Base-by-base conservation (phyloP, 257 asterid genomes). In the Linderniella brevidens region DNA sequence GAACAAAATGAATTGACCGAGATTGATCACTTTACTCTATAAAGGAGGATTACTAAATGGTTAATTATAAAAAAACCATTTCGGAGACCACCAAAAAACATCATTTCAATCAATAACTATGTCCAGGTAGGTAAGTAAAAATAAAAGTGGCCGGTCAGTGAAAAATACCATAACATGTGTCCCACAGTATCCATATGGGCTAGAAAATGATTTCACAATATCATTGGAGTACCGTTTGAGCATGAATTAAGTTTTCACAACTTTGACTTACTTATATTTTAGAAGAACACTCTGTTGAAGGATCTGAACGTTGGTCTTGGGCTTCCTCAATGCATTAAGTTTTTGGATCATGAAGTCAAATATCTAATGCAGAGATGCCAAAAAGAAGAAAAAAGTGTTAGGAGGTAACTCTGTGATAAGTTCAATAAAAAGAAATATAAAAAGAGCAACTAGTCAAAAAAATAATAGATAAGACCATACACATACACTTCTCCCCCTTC, bases 241-340 rank as follows among this genome's bases (percentile, higher is more conserved):
- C 32, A 25, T 6, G 32, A 25, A 25, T n/a, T 55, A 47, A 41
- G 17, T 46, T 46, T 43, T 49, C 40, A 43, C 52, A 46, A 51
- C n/a, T 38, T 55, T 40, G 62, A 63, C 95, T 68, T 75, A 88
- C 99, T 85, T 90, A 75, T 90, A 79, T 72, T 90, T 90, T 58
- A 90, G 71, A 64, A 90, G 99, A 67, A 90, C 93, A 60, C 86
- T 82, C 67, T 90, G 98, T 57, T 85, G 99, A 71, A 90, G 94
- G 59, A 90, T 90, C 92, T 90, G 99, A 46, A 90, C 86, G 47
- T 90, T 90, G 49, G 99, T 90, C 78, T 90, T 90, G 55, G 99
- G 99, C 62, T 85, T 90, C 78, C 99, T 82, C 60, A 90, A 65
- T 37, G 99, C 96, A 56, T 69, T 79, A 49, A 90, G 86, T 65